These are phyloP conservation scores for Sanghuangporus weigelae DNA, from an alignment of 1,284 basidiomycete genomes.

Conservation along the genomic window DNA sequence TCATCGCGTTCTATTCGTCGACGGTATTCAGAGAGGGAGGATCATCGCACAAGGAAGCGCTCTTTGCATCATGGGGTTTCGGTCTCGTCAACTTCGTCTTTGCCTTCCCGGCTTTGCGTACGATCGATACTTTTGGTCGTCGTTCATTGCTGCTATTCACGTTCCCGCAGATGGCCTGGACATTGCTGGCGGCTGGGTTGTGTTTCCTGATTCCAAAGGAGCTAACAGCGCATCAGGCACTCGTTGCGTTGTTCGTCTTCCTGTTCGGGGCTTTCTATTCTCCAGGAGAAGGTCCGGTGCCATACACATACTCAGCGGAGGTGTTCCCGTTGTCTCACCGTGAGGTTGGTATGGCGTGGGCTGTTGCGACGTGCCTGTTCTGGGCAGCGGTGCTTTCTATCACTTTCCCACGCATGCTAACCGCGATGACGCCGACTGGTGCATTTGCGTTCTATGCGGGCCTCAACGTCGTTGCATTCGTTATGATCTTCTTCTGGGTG, in stretches of 20 bases:
- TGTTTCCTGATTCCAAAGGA: conserved; percentile 43
- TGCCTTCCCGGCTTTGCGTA: conserved; percentile 59
- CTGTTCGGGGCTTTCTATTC: conserved; percentile 55
- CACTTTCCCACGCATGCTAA: conserved; percentile 55
- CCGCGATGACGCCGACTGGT: conserved; percentile 36
- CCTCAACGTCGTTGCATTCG: conserved; percentile 44
- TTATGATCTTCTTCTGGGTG: conserved; percentile 44
- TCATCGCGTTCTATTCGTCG: conserved; percentile 67
- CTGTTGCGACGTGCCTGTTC: conserved; percentile 45
- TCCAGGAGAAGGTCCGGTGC: conserved; percentile 68
- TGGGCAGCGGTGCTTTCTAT: conserved; percentile 52
- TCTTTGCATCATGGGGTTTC: conserved; percentile 69
- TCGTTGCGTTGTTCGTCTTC: conserved; percentile 54
- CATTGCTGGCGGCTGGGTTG: conserved; percentile 54
- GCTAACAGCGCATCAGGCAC: conserved; percentile 38
- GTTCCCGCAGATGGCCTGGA: conserved; percentile 57
- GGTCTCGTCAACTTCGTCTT: conserved; percentile 64
- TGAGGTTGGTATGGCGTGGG: conserved; percentile 47
- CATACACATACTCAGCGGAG: conserved; percentile 59
- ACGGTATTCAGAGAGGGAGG: conserved; percentile 61
- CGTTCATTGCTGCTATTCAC: conserved; percentile 51
- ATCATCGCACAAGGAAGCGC: conserved; percentile 40
- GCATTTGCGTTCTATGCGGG: conserved; percentile 56
- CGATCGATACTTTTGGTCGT: conserved; percentile 55
- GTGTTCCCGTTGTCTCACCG: conserved; percentile 62